These are phyloP conservation scores for Candida tibetensis DNA, from an alignment of 805 yeast species.

Conservation along the genomic window DNA sequence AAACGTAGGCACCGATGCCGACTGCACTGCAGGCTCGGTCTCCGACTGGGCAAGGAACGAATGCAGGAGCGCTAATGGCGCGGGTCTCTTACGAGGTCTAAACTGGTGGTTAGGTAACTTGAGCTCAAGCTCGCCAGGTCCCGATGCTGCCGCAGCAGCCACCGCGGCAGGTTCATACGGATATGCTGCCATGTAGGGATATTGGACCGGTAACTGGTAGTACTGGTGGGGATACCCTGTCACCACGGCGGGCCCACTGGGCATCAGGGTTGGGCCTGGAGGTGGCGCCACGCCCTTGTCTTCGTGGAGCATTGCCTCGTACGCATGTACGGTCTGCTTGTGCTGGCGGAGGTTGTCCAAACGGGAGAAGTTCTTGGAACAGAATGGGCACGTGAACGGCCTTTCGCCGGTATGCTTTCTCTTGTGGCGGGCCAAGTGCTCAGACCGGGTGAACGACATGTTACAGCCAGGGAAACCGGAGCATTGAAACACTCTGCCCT, in stretches of 20 bases:
- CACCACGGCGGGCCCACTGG: background rate
- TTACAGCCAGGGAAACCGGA: slow-evolving; percentile 80
- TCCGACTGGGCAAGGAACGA: slow-evolving; percentile 23
- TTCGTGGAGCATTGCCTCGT: slow-evolving; percentile 26
- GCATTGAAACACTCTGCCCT: slow-evolving; percentile 76
- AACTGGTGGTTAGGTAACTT: slow-evolving; percentile 24
- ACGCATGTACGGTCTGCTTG: slow-evolving; percentile 66
- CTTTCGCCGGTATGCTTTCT: slow-evolving; percentile 94
- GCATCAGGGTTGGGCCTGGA: background rate
- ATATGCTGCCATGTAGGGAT: background rate
- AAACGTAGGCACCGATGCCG: slow-evolving; percentile 1
- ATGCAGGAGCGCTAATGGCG: slow-evolving; percentile 37
- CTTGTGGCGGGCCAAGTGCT: slow-evolving; percentile 88
- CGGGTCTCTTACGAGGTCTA: slow-evolving; percentile 40
- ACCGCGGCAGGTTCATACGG: slow-evolving; percentile 1
- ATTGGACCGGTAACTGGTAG: background rate
- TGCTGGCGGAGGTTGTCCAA: slow-evolving; percentile 89
- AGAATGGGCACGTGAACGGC: slow-evolving; percentile 84
- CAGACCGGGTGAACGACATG: slow-evolving; percentile 88
- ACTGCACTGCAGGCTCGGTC: slow-evolving; percentile 3
- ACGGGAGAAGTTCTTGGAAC: slow-evolving; percentile 74
- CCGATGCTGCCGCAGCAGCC: background rate
- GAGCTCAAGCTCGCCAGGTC: slow-evolving; percentile 4
- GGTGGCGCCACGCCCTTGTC: slow-evolving; percentile 1
- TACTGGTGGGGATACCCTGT: background rate